phyloP scores from a whole-genome alignment of 2,329 filamentous ascomycete genomes.

The Penicillium hordei region DNA sequence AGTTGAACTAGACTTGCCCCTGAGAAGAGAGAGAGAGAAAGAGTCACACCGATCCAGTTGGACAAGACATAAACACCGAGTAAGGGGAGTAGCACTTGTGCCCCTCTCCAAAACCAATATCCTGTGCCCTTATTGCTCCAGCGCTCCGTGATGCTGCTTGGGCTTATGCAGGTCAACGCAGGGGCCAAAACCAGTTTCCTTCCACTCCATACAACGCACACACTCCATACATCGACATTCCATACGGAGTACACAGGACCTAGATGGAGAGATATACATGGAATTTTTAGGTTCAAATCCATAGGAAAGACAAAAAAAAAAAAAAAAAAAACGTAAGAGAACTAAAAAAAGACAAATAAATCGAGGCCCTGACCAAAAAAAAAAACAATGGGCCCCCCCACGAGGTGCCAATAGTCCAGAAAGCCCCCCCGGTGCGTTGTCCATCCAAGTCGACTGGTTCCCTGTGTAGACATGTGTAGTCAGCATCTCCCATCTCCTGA shows the following conservation, averaged over 20 bases:
- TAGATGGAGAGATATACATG: not conserved
- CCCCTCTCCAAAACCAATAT: slow-evolving; percentile 3
- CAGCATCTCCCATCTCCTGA: slow-evolving; percentile 31
- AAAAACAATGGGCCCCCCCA: slow-evolving; percentile 15
- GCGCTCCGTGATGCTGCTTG: slow-evolving; percentile 9
- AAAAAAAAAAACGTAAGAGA: not conserved
- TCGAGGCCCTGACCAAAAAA: slow-evolving; percentile 2
- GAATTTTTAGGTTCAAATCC: not conserved
- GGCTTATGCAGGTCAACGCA: slow-evolving; percentile 23
- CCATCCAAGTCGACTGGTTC: slow-evolving; percentile 5
- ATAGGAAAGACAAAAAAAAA: not conserved
- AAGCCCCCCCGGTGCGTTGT: not conserved
- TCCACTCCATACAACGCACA: not conserved
- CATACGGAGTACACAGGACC: not conserved
- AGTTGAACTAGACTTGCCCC: not conserved
- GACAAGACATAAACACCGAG: slow-evolving; percentile 11
- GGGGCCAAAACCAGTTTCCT: slow-evolving; percentile 22
- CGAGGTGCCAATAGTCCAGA: slow-evolving; percentile 19
- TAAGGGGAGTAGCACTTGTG: slow-evolving; percentile 17
- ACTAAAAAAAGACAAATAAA: not conserved
- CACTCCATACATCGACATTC: no score
- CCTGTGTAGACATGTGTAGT: slow-evolving; percentile 23
- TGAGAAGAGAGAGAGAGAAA: not conserved
- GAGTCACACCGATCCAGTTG: slow-evolving; percentile 7
- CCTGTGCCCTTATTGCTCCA: slow-evolving; percentile 10